A percentile compares a stretch with the other conserved stretches of the same genome.
phyloP scores from a whole-genome alignment of 371 early-diverging fungal species.

The Apophysomyces ossiformis region DNA sequence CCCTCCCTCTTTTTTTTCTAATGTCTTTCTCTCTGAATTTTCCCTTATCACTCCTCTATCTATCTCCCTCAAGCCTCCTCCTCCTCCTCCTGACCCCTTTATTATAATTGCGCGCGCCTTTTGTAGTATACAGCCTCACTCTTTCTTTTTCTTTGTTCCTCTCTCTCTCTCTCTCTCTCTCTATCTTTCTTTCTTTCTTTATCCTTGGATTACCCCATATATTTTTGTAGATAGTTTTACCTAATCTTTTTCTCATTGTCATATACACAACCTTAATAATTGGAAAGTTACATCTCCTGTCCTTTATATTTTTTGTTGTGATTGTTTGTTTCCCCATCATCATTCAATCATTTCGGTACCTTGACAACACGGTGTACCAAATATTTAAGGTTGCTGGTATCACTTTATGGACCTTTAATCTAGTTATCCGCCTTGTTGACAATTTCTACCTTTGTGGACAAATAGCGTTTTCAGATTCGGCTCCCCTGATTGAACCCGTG shows the following conservation, averaged over 20 bases:
- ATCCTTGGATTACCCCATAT: too few relatives aligned
- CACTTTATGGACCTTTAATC: not conserved
- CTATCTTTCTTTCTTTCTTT: not conserved
- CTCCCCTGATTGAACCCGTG: conserved; percentile 6
- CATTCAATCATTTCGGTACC: too few relatives aligned
- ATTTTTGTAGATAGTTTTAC: not conserved
- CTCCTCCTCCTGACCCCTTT: not conserved
- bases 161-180: not conserved
- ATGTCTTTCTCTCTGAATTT: too few relatives aligned
- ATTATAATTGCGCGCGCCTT: conserved; percentile 3
- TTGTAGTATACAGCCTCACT: conserved; percentile 7
- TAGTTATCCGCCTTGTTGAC: conserved; percentile 9
- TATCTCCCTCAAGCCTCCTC: not conserved
- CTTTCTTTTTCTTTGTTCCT: conserved; percentile 1
- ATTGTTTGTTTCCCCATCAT: too few relatives aligned
- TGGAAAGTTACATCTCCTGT: not conserved
- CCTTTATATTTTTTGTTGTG: too few relatives aligned
- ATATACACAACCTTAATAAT: not conserved
- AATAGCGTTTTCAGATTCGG: not conserved
- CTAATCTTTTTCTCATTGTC: not conserved
- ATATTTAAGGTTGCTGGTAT: conserved; percentile 7
- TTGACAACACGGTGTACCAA: not conserved
- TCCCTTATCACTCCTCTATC: too few relatives aligned
- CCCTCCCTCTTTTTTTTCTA: not conserved
- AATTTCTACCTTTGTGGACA: conserved; percentile 2